Conservation (phyloP, 371 early-diverging fungal genomes). For the Mortierella sp. region DNA sequence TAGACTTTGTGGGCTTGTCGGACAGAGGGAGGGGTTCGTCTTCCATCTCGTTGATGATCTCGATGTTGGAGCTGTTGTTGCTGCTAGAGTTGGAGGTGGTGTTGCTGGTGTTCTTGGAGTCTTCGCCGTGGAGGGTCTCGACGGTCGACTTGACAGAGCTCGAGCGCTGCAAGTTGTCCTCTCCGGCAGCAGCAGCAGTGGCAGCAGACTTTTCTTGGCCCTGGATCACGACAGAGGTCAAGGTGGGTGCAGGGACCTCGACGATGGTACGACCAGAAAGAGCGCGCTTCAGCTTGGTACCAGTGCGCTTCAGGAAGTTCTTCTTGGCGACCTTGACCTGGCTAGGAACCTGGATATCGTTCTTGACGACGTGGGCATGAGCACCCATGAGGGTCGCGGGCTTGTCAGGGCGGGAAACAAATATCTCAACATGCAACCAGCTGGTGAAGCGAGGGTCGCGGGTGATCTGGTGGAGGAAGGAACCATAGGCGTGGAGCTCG, state of each 20-base stretch:
- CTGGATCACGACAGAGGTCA: slow-evolving; percentile 14
- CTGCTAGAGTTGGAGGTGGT: not conserved
- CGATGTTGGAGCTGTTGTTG: not conserved
- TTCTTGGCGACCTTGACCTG: slow-evolving; percentile 26
- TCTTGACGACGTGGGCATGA: slow-evolving; percentile 55
- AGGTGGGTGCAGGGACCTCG: not conserved
- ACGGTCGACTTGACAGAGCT: slow-evolving; percentile 20
- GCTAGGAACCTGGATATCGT: slow-evolving; percentile 48
- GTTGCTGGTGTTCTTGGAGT: not conserved
- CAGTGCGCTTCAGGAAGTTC: slow-evolving; percentile 36
- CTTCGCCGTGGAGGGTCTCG: slow-evolving; percentile 13
- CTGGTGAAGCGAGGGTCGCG: slow-evolving; percentile 53
- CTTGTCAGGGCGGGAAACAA: slow-evolving; percentile 56
- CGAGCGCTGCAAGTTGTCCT: slow-evolving; percentile 13
- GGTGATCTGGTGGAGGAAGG: slow-evolving; percentile 55
- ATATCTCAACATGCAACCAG: slow-evolving; percentile 55
- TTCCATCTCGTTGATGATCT: not conserved
- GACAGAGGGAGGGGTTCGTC: slow-evolving; percentile 1
- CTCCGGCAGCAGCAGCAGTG: not conserved
- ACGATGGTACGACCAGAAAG: slow-evolving; percentile 41
- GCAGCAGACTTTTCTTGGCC: not conserved
- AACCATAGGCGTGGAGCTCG: slow-evolving; percentile 56
- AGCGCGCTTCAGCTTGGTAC: slow-evolving; percentile 40
- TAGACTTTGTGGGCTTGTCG: slow-evolving; percentile 16
- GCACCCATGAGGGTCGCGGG: slow-evolving; percentile 51